These are phyloP conservation scores for Russula vinacea DNA, from an alignment of 768 basidiomycete genomes.

Conservation along the genomic window DNA sequence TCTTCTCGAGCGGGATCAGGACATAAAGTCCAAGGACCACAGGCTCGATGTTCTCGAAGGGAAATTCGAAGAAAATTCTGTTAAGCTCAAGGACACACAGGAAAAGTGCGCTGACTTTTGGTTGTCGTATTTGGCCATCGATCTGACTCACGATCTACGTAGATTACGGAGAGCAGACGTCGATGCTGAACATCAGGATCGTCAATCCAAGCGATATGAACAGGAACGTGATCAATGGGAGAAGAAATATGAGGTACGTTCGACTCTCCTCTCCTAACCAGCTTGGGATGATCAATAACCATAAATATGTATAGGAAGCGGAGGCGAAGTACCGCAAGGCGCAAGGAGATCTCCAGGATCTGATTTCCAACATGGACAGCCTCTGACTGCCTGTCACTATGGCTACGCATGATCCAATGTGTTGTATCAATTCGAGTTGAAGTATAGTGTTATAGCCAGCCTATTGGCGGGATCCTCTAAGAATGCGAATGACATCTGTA, in stretches of 20 bases:
- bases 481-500: background rate
- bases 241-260: slow-evolving; percentile 23
- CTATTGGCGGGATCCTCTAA: background rate
- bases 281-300: background rate
- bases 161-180: slow-evolving; percentile 21
- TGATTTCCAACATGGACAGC: slow-evolving; percentile 24
- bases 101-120: slow-evolving; percentile 14
- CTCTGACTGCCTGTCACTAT: slow-evolving; percentile 15
- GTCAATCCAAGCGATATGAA: slow-evolving; percentile 19
- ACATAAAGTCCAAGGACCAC: slow-evolving; percentile 26
- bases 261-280: background rate
- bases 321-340: slow-evolving; percentile 18
- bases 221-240: slow-evolving; percentile 21
- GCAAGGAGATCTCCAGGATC: slow-evolving; percentile 22
- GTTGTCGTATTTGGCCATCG: background rate
- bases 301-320: slow-evolving; percentile 17
- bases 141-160: slow-evolving; percentile 1
- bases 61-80: background rate
- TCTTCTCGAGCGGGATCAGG: slow-evolving; percentile 22
- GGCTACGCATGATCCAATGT: background rate
- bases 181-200: slow-evolving; percentile 20
- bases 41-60: slow-evolving; percentile 17
- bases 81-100: background rate
- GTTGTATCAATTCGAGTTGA: slow-evolving; percentile 13
- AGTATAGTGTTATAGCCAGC: slow-evolving; percentile 5